A percentile compares a stretch with the other conserved stretches of the same genome.
Conservation (phyloP, 805 yeast species). For the Saccharomycopsis fibuligera region DNA sequence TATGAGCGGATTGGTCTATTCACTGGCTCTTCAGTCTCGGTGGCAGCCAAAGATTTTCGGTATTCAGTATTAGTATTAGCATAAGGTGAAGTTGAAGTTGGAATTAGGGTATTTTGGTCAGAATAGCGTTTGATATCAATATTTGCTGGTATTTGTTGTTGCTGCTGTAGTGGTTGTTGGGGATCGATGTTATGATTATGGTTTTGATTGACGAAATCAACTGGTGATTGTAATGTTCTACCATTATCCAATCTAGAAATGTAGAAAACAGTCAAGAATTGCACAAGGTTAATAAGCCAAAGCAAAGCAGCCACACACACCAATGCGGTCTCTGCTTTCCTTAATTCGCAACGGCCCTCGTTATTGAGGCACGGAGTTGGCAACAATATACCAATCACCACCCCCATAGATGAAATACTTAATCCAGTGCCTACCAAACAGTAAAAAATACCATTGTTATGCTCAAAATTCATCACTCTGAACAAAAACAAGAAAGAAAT, state of each 20-base stretch:
- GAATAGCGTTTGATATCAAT: constrained; percentile 5
- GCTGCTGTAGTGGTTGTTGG: background rate
- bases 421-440: constrained; percentile 32
- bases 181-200: too few relatives aligned
- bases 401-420: constrained; percentile 32
- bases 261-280: constrained; percentile 35
- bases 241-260: constrained; percentile 32
- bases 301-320: constrained; percentile 33
- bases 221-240: too few relatives aligned
- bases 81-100: background rate
- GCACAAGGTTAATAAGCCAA: constrained; percentile 34
- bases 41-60: background rate
- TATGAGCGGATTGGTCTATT: background rate
- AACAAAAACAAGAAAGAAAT: constrained; percentile 33
- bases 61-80: background rate
- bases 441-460: constrained; percentile 36
- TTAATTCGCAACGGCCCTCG: constrained; percentile 26
- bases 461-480: constrained; percentile 34
- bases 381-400: constrained; percentile 18
- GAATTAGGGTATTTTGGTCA: constrained; percentile 7
- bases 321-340: constrained; percentile 34
- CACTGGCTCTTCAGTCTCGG: background rate
- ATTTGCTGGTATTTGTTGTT: background rate
- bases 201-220: too few relatives aligned
- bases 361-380: constrained; percentile 15